Conservation (phyloP, 257 asterid species). For the Scutellaria barbata region DNA sequence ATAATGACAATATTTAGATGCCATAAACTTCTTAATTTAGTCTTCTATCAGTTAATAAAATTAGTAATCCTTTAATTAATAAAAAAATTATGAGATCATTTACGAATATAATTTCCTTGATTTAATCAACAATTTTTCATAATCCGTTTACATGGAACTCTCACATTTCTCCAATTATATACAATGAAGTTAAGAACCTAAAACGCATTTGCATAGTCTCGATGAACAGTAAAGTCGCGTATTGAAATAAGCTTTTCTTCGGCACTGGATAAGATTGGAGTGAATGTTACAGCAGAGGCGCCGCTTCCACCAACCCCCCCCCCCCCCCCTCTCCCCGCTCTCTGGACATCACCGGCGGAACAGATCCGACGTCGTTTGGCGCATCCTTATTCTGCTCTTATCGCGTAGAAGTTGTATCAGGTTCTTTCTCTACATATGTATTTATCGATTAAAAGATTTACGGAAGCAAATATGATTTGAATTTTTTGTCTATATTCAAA, state of each 20-base stretch:
- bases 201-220: slow-evolving; percentile 11
- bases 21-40: no score
- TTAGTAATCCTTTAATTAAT: no score
- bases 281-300: slow-evolving; percentile 56
- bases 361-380: slow-evolving; percentile 49
- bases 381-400: slow-evolving; percentile 1
- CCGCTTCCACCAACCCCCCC: slow-evolving; percentile 39
- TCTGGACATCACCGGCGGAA: slow-evolving; percentile 24
- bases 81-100: no score
- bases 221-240: slow-evolving; percentile 36
- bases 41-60: no score
- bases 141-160: no score
- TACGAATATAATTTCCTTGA: no score
- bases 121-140: no score
- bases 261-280: slow-evolving; percentile 62
- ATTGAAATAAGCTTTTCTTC: slow-evolving; percentile 9
- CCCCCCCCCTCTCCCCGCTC: neutral
- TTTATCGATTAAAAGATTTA: neutral
- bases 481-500: neutral
- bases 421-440: slow-evolving; percentile 30
- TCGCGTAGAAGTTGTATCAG: slow-evolving; percentile 31
- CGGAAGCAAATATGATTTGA: neutral
- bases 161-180: slow-evolving; percentile 31
- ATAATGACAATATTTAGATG: no score
- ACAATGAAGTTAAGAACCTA: slow-evolving; percentile 19